Percentiles rank a stretch among this genome's conserved stretches.
Evolutionary conservation across 2,329 filamentous ascomycete species (phyloP).

Genomic region (Fusarium sp.): DNA sequence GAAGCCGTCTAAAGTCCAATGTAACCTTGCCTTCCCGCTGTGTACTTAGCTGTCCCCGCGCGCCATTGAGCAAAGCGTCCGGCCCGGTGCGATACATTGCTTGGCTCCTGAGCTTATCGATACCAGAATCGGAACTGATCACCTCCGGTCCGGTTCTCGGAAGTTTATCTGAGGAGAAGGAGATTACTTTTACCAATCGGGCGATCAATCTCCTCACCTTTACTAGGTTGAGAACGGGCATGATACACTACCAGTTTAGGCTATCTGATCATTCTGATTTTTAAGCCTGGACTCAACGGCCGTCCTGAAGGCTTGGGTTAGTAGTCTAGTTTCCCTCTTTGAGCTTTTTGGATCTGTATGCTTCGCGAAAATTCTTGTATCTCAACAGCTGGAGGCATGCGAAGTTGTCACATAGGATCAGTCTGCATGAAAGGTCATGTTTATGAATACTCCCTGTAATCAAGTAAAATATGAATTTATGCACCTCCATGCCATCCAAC

Average conservation of each 20-base stretch:
- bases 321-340: background rate
- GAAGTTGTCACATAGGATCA: no score
- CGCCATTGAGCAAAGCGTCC: background rate
- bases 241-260: background rate
- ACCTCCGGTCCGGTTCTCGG: background rate
- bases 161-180: background rate
- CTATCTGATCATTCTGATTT: no score
- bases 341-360: background rate
- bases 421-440: no score
- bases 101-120: background rate
- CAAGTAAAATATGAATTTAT: background rate
- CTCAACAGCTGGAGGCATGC: no score
- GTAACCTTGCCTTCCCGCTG: background rate
- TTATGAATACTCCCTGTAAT: background rate
- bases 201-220: no score
- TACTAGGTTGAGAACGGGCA: background rate
- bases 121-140: background rate
- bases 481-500: background rate
- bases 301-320: no score
- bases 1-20: background rate
- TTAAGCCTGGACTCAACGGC: no score
- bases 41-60: background rate
- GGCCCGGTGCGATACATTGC: background rate
- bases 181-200: no score
- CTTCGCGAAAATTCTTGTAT: background rate